A percentile compares a stretch with the other conserved stretches of the same genome.
Evolutionary conservation across 2,329 filamentous ascomycete species (phyloP).

Genomic region (Nemania sp.): DNA sequence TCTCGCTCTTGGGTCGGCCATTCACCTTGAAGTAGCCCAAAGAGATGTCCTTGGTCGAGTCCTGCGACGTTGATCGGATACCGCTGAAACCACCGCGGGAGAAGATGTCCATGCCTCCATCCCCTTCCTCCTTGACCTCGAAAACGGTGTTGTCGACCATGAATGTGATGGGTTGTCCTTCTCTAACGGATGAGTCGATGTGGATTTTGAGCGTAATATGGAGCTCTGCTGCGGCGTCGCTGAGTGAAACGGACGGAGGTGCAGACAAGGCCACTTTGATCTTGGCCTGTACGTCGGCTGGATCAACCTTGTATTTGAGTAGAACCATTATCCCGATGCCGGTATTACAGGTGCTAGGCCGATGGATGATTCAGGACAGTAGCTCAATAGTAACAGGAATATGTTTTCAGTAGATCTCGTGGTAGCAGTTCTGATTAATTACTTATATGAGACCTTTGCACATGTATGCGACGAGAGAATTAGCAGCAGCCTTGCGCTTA

Average conservation of each 20-base stretch:
- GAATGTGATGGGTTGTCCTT: conserved; percentile 14
- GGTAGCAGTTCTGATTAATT: no score
- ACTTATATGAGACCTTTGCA: no score
- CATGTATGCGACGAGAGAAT: no score
- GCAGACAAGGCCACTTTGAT: conserved; percentile 9
- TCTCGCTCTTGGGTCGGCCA: neutral
- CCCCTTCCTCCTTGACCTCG: conserved; percentile 7
- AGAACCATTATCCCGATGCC: neutral
- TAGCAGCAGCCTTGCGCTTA: no score
- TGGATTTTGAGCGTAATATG: conserved; percentile 7
- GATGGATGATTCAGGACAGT: neutral
- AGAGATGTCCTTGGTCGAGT: conserved; percentile 10
- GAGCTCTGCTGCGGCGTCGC: conserved; percentile 15
- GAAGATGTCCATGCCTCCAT: conserved; percentile 20
- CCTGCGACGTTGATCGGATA: conserved; percentile 9
- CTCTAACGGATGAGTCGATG: neutral
- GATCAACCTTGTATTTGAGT: conserved; percentile 11
- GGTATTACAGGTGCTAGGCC: neutral
- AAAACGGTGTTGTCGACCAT: conserved; percentile 10
- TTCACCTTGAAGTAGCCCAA: conserved; percentile 10
- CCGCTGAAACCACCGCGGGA: conserved; percentile 11
- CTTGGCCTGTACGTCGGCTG: conserved; percentile 6
- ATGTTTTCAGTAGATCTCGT: neutral
- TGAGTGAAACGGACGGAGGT: conserved; percentile 18
- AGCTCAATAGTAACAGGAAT: neutral